A percentile compares a stretch with the other conserved stretches of the same genome.
These are phyloP conservation scores for Mycena galericulata DNA, from an alignment of 768 basidiomycete genomes.

Conservation along the genomic window DNA sequence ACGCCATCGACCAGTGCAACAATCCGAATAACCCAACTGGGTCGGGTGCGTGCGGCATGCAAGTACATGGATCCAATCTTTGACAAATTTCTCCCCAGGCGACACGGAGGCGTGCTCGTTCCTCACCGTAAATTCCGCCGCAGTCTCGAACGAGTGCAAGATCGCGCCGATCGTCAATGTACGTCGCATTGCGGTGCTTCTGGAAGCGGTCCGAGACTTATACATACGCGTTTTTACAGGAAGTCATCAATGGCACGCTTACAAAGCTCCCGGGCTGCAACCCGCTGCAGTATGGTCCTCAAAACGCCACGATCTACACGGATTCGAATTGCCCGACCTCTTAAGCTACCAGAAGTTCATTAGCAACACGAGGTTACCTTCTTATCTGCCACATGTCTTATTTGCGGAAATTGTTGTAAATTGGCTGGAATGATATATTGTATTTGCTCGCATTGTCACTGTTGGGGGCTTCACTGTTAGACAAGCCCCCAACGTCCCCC, in stretches of 20 bases:
- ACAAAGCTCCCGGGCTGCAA: conserved; percentile 18
- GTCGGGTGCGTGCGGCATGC: conserved; percentile 26
- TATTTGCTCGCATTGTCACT: too few relatives aligned
- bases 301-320: not conserved
- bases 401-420: too few relatives aligned
- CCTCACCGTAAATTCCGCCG: conserved; percentile 47
- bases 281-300: conserved; percentile 14
- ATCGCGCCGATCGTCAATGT: conserved; percentile 41
- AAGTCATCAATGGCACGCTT: conserved; percentile 5
- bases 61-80: not conserved
- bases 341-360: too few relatives aligned
- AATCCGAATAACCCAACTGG: conserved; percentile 53
- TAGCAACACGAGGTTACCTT: not conserved
- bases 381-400: too few relatives aligned
- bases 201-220: not conserved
- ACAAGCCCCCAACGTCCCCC: too few relatives aligned
- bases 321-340: conserved; percentile 8
- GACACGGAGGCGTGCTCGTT: conserved; percentile 54
- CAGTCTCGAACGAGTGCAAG: conserved; percentile 47
- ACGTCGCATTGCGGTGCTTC: not conserved
- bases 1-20: conserved; percentile 60
- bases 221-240: not conserved
- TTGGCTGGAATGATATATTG: too few relatives aligned
- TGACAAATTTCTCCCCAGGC: conserved; percentile 32
- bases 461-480: too few relatives aligned